Evolutionary conservation across 768 basidiomycete genomes (phyloP).

Genomic region (Suillus tomentosus): DNA sequence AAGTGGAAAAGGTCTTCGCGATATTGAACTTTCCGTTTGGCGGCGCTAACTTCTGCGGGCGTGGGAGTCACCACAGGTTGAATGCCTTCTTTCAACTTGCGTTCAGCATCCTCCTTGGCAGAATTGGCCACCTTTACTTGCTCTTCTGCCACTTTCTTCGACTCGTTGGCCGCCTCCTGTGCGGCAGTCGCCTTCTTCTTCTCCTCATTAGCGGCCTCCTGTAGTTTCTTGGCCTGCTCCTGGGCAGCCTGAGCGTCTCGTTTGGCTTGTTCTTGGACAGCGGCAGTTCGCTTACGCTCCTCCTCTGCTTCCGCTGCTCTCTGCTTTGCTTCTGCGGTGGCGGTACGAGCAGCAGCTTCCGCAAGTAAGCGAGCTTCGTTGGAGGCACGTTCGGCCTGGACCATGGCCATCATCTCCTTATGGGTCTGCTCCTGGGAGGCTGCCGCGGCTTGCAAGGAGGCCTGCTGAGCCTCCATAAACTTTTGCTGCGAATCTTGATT

Average conservation of each 20-base stretch:
- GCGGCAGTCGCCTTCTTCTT: conserved; percentile 21
- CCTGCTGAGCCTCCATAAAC: neutral
- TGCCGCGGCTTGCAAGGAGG: neutral
- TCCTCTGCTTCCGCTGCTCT: conserved; percentile 10
- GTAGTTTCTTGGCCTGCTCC: conserved; percentile 9
- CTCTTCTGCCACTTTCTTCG: conserved; percentile 17
- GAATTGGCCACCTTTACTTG: conserved; percentile 13
- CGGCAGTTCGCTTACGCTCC: conserved; percentile 15
- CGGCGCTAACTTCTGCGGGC: conserved; percentile 24
- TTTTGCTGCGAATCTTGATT: conserved; percentile 7
- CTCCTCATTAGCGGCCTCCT: conserved; percentile 24
- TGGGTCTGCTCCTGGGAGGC: conserved; percentile 1
- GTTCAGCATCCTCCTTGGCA: conserved; percentile 16
- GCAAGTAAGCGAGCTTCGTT: conserved; percentile 9
- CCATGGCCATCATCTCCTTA: conserved; percentile 8
- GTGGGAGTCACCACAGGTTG: conserved; percentile 35
- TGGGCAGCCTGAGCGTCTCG: conserved; percentile 14
- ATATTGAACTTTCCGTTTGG: conserved; percentile 29
- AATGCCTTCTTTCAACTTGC: conserved; percentile 27
- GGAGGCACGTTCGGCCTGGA: conserved; percentile 4
- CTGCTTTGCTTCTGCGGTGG: conserved; percentile 5
- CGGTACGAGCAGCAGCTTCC: conserved; percentile 10
- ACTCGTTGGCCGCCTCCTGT: conserved; percentile 18
- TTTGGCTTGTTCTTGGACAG: conserved; percentile 16
- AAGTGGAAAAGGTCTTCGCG: conserved; percentile 32